Conservation (phyloP, 2,329 filamentous ascomycete species). For the Colletotrichum filicis region DNA sequence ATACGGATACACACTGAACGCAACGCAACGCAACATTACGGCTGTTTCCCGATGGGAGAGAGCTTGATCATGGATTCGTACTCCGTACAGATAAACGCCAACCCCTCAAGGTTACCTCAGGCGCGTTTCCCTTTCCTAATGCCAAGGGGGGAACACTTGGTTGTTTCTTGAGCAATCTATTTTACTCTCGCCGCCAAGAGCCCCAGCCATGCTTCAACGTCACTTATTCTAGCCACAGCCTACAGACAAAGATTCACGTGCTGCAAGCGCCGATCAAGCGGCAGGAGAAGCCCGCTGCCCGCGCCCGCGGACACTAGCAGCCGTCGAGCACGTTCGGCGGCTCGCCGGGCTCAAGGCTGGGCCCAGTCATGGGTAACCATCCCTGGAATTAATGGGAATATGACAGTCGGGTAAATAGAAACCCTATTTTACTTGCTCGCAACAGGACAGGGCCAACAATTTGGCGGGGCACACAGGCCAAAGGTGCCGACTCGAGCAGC, state of each 20-base stretch:
- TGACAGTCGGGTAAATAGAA: background rate
- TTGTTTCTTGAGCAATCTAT: constrained; percentile 25
- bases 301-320: constrained; percentile 4
- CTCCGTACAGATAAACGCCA: background rate
- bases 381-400: background rate
- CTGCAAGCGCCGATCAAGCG: constrained; percentile 17
- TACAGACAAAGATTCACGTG: constrained; percentile 20
- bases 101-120: constrained; percentile 1
- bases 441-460: background rate
- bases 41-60: background rate
- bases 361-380: background rate
- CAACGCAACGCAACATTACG: background rate
- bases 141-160: background rate
- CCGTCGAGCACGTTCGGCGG: constrained; percentile 16
- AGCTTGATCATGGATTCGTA: background rate
- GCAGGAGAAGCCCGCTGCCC: constrained; percentile 12
- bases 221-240: constrained; percentile 22
- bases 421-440: constrained; percentile 14
- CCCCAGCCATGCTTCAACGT: constrained; percentile 8
- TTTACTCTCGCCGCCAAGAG: constrained; percentile 17
- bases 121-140: background rate
- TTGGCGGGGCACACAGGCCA: constrained; percentile 3
- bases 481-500: constrained; percentile 16
- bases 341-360: background rate
- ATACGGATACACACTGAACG: too few species aligned